These are phyloP conservation scores for Stagonosporopsis tanaceti DNA, from an alignment of 2,329 filamentous ascomycete species.

Conservation along the genomic window DNA sequence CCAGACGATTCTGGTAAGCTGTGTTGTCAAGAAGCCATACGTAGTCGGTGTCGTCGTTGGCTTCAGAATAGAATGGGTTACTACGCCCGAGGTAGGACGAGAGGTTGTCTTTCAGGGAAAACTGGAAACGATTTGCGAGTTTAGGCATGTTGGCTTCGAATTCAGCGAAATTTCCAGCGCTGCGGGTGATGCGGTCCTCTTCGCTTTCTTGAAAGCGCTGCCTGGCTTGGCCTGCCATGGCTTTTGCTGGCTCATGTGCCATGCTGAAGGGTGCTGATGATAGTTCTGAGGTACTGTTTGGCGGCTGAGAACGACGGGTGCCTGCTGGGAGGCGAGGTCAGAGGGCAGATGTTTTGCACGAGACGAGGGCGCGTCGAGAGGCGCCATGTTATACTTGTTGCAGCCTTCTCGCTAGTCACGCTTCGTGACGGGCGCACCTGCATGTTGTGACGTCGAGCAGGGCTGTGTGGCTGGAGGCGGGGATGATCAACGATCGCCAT, in stretches of 20 bases:
- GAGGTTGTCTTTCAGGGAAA: constrained; percentile 50
- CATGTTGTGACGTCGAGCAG: constrained; percentile 21
- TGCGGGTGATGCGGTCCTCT: constrained; percentile 44
- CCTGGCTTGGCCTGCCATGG: constrained; percentile 38
- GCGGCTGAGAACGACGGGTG: constrained; percentile 24
- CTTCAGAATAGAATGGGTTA: constrained; percentile 50
- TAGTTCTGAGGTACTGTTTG: constrained; percentile 18
- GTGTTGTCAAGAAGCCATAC: constrained; percentile 94
- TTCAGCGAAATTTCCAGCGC: constrained; percentile 39
- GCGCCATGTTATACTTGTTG: constrained; percentile 27
- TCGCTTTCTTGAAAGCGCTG: constrained; percentile 44
- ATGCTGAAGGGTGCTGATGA: constrained; percentile 27
- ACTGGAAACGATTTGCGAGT: constrained; percentile 43
- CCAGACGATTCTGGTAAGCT: constrained; percentile 67
- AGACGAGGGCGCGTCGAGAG: constrained; percentile 31
- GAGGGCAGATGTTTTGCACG: constrained; percentile 46
- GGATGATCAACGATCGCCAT: constrained; percentile 18
- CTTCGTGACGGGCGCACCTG: constrained; percentile 16
- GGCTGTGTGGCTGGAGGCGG: constrained; percentile 18
- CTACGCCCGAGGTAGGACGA: constrained; percentile 49
- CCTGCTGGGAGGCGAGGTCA: constrained; percentile 41
- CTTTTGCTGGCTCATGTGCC: constrained; percentile 18
- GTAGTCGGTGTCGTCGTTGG: constrained; percentile 70
- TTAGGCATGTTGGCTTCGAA: constrained; percentile 50
- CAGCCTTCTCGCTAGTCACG: constrained; percentile 26